Percentiles rank a stretch among this genome's conserved stretches.
phyloP scores from a whole-genome alignment of 305 asterid species.

The Solanum aculeatissimum region DNA sequence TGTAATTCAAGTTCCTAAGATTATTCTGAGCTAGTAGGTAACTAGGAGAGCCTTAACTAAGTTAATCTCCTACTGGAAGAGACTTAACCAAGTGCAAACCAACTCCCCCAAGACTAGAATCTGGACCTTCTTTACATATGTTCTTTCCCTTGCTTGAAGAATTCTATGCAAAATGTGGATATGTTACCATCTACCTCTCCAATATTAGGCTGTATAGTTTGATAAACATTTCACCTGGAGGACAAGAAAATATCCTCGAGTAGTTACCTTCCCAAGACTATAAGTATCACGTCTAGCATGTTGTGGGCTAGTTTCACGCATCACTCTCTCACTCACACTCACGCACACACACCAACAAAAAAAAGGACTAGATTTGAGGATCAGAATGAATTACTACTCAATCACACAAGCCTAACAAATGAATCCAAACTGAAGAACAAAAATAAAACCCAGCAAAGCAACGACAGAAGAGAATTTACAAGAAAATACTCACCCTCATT shows the following conservation, averaged over 20 bases:
- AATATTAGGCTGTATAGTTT: neutral
- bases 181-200: neutral
- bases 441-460: neutral
- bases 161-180: neutral
- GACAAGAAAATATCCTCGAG: neutral
- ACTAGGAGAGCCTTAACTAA: neutral
- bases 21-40: neutral
- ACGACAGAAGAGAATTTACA: neutral
- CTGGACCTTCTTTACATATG: too few species aligned
- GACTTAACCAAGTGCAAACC: neutral
- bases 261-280: neutral
- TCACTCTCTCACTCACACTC: neutral
- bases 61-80: neutral
- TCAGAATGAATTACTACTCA: neutral
- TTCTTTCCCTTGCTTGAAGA: neutral
- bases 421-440: neutral
- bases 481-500: slow-evolving; percentile 49
- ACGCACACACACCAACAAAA: neutral
- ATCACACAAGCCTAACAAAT: neutral
- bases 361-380: neutral
- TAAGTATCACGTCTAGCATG: neutral
- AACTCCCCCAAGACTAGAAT: neutral
- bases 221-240: neutral
- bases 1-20: neutral
- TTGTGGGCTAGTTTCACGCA: neutral